A percentile compares a stretch with the other conserved stretches of the same genome.
phyloP scores from a whole-genome alignment of 148 eudicot species.

The Oxyria digyna region DNA sequence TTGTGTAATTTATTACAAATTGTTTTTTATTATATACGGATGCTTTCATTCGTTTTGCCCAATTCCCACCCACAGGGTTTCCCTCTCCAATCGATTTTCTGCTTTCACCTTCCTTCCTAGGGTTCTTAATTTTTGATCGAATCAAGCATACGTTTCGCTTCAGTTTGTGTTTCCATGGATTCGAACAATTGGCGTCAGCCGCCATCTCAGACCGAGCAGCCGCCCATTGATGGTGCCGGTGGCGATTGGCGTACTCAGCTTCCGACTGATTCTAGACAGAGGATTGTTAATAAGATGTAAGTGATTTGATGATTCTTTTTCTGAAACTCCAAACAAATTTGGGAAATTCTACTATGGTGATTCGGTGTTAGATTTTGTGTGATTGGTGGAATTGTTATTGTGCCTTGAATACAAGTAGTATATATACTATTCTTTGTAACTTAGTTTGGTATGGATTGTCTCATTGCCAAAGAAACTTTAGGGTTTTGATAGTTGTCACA shows the following conservation, averaged over 20 bases:
- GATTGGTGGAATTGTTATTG: no score
- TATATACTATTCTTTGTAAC: no score
- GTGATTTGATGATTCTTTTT: neutral
- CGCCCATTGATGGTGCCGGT: neutral
- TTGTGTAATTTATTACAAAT: neutral
- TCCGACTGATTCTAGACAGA: neutral
- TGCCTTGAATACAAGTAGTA: no score
- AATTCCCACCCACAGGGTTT: neutral
- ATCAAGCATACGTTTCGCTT: neutral
- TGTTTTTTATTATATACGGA: neutral
- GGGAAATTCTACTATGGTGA: neutral
- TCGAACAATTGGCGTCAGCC: conserved; percentile 8
- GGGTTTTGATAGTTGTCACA: no score
- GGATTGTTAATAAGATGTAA: conserved; percentile 12
- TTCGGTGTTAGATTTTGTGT: neutral
- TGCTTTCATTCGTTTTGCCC: neutral
- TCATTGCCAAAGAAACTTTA: no score
- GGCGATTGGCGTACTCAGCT: conserved; percentile 9
- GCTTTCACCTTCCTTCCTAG: neutral
- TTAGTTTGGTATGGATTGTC: no score
- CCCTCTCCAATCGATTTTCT: neutral
- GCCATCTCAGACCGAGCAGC: conserved; percentile 4
- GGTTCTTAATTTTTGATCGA: neutral
- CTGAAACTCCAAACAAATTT: neutral
- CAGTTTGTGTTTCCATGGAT: neutral